These are phyloP conservation scores for Sequoiadendron giganteum DNA, from an alignment of 75 land plant species.

Conservation along the genomic window DNA sequence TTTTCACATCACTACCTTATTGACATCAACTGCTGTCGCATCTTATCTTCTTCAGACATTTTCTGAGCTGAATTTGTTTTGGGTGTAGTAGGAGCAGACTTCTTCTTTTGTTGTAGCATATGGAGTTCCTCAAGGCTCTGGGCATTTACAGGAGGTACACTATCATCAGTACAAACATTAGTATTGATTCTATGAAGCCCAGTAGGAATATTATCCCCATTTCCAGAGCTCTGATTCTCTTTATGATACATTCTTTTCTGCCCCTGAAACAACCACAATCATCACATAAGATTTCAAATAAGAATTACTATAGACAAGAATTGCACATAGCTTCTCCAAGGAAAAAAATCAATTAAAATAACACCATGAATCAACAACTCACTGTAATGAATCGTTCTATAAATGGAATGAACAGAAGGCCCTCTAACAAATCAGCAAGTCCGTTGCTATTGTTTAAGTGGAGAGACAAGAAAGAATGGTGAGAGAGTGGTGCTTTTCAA, in stretches of 20 bases:
- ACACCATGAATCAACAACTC: background rate
- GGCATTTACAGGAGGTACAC: conserved; percentile 28
- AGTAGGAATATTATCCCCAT: background rate
- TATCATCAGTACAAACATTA: conserved; percentile 38
- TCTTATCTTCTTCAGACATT: conserved; percentile 26
- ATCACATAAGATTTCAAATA: background rate
- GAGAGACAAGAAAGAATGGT: background rate
- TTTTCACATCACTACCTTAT: conserved; percentile 21
- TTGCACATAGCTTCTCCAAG: background rate
- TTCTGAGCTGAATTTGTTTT: background rate
- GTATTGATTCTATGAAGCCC: background rate
- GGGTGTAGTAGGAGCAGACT: conserved; percentile 26
- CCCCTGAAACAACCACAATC: background rate
- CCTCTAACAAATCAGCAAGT: background rate
- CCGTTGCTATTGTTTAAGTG: background rate
- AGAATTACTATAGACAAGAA: background rate
- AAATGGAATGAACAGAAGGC: background rate
- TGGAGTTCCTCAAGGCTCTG: conserved; percentile 41
- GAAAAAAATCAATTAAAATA: background rate
- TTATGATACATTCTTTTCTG: background rate
- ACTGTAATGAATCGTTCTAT: background rate
- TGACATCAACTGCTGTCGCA: conserved; percentile 38
- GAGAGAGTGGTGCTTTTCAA: background rate
- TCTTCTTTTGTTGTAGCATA: conserved; percentile 38
- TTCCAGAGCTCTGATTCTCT: background rate